Base-by-base conservation (phyloP, 202 grass and related monocot species). In the Cymbopogon flexuosus region DNA sequence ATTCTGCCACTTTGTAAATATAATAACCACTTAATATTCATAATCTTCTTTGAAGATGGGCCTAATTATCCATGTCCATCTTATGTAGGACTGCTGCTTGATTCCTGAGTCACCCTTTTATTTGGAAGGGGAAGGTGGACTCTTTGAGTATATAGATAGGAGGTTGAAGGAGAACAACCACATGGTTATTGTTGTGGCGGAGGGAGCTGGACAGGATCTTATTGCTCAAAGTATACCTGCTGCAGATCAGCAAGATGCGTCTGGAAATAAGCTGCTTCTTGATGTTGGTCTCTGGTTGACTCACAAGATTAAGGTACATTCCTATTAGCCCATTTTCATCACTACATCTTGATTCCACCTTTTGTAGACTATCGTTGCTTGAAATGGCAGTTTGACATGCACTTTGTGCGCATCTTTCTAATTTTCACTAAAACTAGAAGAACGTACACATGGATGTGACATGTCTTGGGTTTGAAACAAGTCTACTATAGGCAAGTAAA, bases 231-330 rank as follows among this genome's bases (percentile, higher is more conserved):
- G 87, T 79, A 71, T 97, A 85, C 65, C 87, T 71, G 83, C 68
- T 22, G 82, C 82, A 8, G 77, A 84, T 75, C 81, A 93, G 60
- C 45, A 80, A 80, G 94, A 97, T 97, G 89, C 89, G 66, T 97
- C 94, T 81, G 94, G 94, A 85, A 97, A 97, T 79, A 97, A 92
- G 40, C 66, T 90, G 41, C 87, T 97, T 74, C 91, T 97, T 89
- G 94, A 97, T 94, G 81, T 97, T 78, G 94, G 94, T 71, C 83
- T 97, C 40, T 97, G 94, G 94, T 87, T 97, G 64, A 94, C 94
- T 79, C 89, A 98, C 77, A 95, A 95, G 77, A 99, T 99, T 76
- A 99, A 99, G 92, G 96, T 94, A 65, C 3, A 35, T 70, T 31
- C 6, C 10, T 61, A 22, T 30, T 39, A 37, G n/a, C 16, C 13